Conservation (phyloP, 371 early-diverging fungal species). For the Apophysomyces ossiformis region DNA sequence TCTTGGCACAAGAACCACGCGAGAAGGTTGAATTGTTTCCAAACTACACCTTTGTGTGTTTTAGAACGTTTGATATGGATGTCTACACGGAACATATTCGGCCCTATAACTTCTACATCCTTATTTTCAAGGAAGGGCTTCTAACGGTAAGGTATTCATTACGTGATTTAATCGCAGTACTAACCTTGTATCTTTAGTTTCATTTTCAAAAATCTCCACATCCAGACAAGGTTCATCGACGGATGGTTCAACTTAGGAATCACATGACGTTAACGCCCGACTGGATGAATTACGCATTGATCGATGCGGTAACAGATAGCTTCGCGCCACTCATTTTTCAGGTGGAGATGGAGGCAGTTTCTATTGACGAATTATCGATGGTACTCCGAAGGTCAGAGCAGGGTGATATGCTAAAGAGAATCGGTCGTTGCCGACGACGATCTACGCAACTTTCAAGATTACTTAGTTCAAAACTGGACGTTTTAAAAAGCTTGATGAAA, state of each 20-base stretch:
- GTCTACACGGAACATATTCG: slow-evolving; percentile 44
- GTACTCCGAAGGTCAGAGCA: slow-evolving; percentile 76
- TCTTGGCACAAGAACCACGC: slow-evolving; percentile 70
- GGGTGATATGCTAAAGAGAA: slow-evolving; percentile 85
- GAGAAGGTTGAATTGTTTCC: slow-evolving; percentile 78
- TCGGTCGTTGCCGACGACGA: slow-evolving; percentile 81
- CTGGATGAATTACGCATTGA: slow-evolving; percentile 84
- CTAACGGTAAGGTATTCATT: slow-evolving; percentile 45
- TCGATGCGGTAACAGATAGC: slow-evolving; percentile 83
- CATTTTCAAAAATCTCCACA: slow-evolving; percentile 42
- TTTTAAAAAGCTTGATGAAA: slow-evolving; percentile 80
- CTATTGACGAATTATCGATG: slow-evolving; percentile 87
- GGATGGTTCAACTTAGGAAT: slow-evolving; percentile 44
- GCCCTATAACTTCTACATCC: slow-evolving; percentile 82
- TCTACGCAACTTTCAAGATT: slow-evolving; percentile 77
- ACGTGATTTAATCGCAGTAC: slow-evolving; percentile 7
- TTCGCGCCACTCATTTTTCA: slow-evolving; percentile 75
- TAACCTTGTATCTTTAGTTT: slow-evolving; percentile 27
- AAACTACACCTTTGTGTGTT: slow-evolving; percentile 73
- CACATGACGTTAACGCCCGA: slow-evolving; percentile 57
- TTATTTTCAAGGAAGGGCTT: slow-evolving; percentile 73
- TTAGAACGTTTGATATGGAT: slow-evolving; percentile 71
- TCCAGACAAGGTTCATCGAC: slow-evolving; percentile 35
- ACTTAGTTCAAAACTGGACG: slow-evolving; percentile 78
- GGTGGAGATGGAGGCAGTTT: slow-evolving; percentile 85